These are phyloP conservation scores for Solanum neorickii DNA, from an alignment of 257 asterid genomes.

Conservation along the genomic window DNA sequence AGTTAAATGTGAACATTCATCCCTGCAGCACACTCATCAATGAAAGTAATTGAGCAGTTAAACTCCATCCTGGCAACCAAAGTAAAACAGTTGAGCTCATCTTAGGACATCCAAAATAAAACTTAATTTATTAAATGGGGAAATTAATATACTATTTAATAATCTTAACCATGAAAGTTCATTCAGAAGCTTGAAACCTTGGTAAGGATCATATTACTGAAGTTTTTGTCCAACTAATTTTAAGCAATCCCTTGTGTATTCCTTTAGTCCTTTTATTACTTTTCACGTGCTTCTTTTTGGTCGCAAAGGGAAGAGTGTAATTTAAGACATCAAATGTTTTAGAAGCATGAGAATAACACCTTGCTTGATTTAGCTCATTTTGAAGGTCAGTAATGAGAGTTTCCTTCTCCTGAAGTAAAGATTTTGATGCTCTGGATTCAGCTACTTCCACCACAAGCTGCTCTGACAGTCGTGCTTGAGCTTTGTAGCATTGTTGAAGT, in stretches of 20 bases:
- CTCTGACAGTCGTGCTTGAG: constrained; percentile 86
- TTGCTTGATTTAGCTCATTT: constrained; percentile 57
- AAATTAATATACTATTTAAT: neutral
- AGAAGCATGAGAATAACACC: constrained; percentile 27
- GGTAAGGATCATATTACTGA: neutral
- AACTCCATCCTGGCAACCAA: neutral
- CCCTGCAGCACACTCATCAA: constrained; percentile 36
- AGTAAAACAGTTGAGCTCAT: neutral
- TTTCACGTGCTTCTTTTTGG: neutral
- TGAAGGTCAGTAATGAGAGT: constrained; percentile 45
- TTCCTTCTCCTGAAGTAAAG: constrained; percentile 71
- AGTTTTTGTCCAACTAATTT: neutral
- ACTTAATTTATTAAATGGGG: neutral
- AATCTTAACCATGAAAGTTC: neutral
- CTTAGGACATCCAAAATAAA: neutral
- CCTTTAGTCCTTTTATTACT: neutral
- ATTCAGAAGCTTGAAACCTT: neutral
- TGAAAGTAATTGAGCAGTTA: neutral
- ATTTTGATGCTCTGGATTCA: constrained; percentile 74
- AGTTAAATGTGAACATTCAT: constrained; percentile 60
- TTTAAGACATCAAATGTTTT: neutral
- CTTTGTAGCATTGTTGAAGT: constrained; percentile 95
- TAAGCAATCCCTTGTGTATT: neutral
- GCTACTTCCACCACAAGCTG: constrained; percentile 98
- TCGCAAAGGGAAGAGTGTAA: neutral